Conservation (phyloP, 169 alveolate genomes). For the Plasmodium cynomolgi region DNA sequence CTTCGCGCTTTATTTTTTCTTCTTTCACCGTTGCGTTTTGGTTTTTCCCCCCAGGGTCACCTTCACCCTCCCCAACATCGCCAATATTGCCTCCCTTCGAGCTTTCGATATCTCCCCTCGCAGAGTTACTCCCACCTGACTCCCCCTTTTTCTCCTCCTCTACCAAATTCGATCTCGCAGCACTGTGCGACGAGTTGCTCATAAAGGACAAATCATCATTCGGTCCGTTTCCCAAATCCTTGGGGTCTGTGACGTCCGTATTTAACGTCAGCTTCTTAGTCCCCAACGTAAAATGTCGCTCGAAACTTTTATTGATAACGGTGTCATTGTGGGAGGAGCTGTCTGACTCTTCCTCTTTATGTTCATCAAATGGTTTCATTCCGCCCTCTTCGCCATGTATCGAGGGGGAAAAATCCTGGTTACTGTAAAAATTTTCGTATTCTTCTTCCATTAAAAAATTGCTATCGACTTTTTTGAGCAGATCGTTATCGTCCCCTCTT, state of each 20-base stretch:
- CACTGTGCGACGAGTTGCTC: constrained; percentile 8
- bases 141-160: background rate
- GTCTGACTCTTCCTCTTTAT: constrained; percentile 23
- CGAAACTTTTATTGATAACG: background rate
- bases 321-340: background rate
- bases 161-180: background rate
- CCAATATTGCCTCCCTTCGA: background rate
- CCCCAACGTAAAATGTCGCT: background rate
- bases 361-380: background rate
- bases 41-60: background rate
- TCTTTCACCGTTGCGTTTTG: background rate
- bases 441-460: background rate
- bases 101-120: background rate
- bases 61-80: background rate
- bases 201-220: constrained; percentile 12
- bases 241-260: background rate
- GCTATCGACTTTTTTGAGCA: background rate
- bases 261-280: constrained; percentile 20
- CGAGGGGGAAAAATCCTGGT: background rate
- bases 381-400: constrained; percentile 2
- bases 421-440: background rate
- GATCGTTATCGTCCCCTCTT: background rate
- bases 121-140: background rate
- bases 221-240: background rate
- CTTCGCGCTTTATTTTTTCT: background rate